A percentile compares a stretch with the other conserved stretches of the same genome.
These are phyloP conservation scores for Gynostemma pentaphyllum DNA, from an alignment of 306 rosid species.

Conservation along the genomic window DNA sequence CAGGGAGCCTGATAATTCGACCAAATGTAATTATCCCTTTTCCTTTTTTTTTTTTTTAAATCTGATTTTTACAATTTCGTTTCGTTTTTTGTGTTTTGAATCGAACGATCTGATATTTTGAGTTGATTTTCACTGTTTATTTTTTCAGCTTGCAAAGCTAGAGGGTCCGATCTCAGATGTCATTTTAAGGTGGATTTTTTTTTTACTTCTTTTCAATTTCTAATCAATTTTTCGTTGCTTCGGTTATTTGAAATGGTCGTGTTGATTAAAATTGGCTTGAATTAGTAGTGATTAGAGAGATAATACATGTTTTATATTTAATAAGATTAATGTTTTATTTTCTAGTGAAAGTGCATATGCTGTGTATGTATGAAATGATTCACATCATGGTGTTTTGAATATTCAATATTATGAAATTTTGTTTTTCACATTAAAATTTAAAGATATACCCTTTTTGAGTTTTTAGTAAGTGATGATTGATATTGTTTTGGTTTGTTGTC, in stretches of 20 bases:
- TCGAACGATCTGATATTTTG: too few species aligned
- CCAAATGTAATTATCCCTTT: slow-evolving; percentile 46
- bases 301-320: background rate
- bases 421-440: too few species aligned
- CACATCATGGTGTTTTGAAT: too few species aligned
- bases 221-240: background rate
- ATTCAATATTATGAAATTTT: too few species aligned
- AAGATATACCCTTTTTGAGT: too few species aligned
- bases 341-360: too few species aligned
- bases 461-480: too few species aligned
- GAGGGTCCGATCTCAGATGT: slow-evolving; percentile 84
- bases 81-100: too few species aligned
- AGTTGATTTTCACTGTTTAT: too few species aligned
- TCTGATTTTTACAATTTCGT: background rate
- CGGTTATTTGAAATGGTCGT: background rate
- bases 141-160: slow-evolving; percentile 86
- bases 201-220: background rate
- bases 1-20: slow-evolving; percentile 76
- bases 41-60: background rate
- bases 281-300: background rate
- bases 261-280: background rate
- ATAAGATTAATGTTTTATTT: too few species aligned
- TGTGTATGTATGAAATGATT: too few species aligned
- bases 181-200: slow-evolving; percentile 69
- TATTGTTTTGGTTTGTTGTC: too few species aligned